Base-by-base conservation (phyloP, 352 stramenopile genomes). In the Peronospora belbahrii region DNA sequence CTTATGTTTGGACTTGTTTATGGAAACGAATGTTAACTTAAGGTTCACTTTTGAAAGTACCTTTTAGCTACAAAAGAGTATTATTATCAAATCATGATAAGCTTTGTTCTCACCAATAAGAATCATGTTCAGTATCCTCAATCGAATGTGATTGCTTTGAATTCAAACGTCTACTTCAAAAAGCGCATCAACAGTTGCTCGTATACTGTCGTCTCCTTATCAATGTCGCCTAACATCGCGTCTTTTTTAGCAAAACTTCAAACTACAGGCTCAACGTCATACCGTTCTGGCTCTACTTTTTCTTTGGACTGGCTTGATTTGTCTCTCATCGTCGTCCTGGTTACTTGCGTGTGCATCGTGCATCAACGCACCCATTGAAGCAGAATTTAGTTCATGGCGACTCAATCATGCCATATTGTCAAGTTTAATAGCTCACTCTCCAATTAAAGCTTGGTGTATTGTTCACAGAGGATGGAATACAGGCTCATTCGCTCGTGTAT, bases 401-500 rank as follows among this genome's bases (percentile, higher is more conserved):
- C 8, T 20, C 6, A 41, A 59, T 14, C 44, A 59, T 19, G 39
- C 37, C 6, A 18, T 49, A 6, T 34, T 52, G 6, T 5, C 46
- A 30, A 56, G 23, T 23, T n/a, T n/a, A n/a, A n/a, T n/a, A n/a
- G n/a, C n/a, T n/a, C n/a, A n/a, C n/a, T n/a, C n/a, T n/a, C 35
- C 31, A 38, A 28, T 56, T 8, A 17, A 22, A 10, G 13, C 42
- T 4, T 85, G 74, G 74, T 42, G 70, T 37, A 51, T 79, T 19
- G 52, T 83, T n/a, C 20, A 36, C 42, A 2, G 28, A 56, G 13
- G 65, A 81, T 37, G 70, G 67, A n/a, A 56, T 51, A 6, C 55
- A 68, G 35, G 52, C 53, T 4, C 54, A 59, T 31, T 85, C 74
- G 44, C 48, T 85, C 23, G 74, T 75, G 25, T 81, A 70, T 37